Percentiles rank a stretch among this genome's conserved stretches.
phyloP scores from a whole-genome alignment of 352 stramenopile genomes.

The Globisporangium yorkense region DNA sequence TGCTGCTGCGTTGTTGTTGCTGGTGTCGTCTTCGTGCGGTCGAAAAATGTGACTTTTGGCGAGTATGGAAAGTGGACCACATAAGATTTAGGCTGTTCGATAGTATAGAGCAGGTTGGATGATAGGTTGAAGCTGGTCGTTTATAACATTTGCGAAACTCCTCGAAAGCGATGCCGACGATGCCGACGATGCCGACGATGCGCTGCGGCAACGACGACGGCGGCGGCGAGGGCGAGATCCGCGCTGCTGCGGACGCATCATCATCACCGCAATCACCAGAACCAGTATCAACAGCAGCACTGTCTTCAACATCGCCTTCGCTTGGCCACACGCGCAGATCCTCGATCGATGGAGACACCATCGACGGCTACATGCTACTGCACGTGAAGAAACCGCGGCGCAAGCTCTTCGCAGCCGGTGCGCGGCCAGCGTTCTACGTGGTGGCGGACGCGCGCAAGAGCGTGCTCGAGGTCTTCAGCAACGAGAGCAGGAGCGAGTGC shows the following conservation, averaged over 20 bases:
- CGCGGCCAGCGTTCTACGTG: constrained; percentile 39
- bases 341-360: constrained; percentile 30
- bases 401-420: constrained; percentile 40
- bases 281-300: neutral
- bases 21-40: neutral
- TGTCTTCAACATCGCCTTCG: neutral
- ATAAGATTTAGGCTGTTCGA: neutral
- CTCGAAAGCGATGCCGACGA: neutral
- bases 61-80: neutral
- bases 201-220: neutral
- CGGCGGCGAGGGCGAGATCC: neutral
- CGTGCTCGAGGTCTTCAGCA: constrained; percentile 62
- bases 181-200: neutral
- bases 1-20: neutral
- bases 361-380: constrained; percentile 56
- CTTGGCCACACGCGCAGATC: constrained; percentile 8
- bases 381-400: constrained; percentile 59
- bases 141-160: neutral
- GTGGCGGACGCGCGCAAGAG: constrained; percentile 44
- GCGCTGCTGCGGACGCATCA: neutral
- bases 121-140: neutral
- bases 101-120: no score
- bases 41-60: neutral
- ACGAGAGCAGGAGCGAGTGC: constrained; percentile 38
- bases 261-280: neutral